Percentiles rank a stretch among this genome's conserved stretches.
phyloP scores from a whole-genome alignment of 805 yeast species.

The Wickerhamiella siamensis region DNA sequence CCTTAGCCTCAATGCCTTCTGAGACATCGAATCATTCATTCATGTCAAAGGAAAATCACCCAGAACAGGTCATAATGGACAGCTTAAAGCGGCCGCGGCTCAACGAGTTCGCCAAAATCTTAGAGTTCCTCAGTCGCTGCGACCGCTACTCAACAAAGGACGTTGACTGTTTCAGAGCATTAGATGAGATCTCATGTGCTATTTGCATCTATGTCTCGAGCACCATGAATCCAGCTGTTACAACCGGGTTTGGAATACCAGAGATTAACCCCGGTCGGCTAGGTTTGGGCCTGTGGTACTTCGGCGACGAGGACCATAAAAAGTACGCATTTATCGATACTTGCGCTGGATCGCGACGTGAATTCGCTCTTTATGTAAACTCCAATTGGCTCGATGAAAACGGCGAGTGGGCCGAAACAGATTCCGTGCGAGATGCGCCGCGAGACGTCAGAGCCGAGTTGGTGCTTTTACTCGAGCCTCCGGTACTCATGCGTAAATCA shows the following conservation, averaged over 20 bases:
- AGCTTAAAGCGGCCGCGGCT: conserved; percentile 23
- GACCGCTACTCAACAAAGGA: conserved; percentile 24
- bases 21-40: conserved; percentile 16
- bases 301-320: conserved; percentile 8
- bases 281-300: conserved; percentile 25
- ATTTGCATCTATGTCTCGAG: conserved; percentile 11
- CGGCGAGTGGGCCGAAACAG: conserved; percentile 15
- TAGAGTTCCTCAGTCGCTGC: conserved; percentile 23
- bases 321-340: conserved; percentile 16
- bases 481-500: conserved; percentile 18
- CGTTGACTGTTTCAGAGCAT: conserved; percentile 24
- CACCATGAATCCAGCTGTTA: not conserved
- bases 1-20: conserved; percentile 18
- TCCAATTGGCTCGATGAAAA: conserved; percentile 11
- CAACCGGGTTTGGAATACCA: conserved; percentile 20
- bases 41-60: conserved; percentile 15
- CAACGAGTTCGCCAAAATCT: conserved; percentile 22
- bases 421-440: conserved; percentile 7
- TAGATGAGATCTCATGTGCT: conserved; percentile 23
- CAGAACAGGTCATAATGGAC: conserved; percentile 18
- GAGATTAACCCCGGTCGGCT: conserved; percentile 21
- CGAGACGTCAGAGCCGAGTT: conserved; percentile 22
- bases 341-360: conserved; percentile 13
- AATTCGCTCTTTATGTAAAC: conserved; percentile 9
- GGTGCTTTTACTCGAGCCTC: conserved; percentile 24